phyloP scores from a whole-genome alignment of 345 rosid species.

The Acer negundo region DNA sequence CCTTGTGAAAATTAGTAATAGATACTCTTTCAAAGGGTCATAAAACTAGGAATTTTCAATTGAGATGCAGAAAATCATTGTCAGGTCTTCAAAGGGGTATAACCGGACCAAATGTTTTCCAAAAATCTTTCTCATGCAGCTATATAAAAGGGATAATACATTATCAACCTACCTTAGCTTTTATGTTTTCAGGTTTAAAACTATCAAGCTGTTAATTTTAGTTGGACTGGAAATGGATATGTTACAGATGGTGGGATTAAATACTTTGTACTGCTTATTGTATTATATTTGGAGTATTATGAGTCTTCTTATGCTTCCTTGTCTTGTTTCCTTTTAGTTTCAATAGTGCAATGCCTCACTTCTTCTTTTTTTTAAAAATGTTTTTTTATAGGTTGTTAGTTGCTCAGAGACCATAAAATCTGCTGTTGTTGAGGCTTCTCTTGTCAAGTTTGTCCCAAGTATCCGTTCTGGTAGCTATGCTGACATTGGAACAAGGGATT shows the following conservation, averaged over 20 bases:
- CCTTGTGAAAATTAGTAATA: neutral
- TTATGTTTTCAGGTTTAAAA: neutral
- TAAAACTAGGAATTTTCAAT: neutral
- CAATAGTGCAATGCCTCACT: slow-evolving; percentile 17
- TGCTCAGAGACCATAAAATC: slow-evolving; percentile 35
- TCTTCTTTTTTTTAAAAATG: neutral
- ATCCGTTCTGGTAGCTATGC: slow-evolving; percentile 82
- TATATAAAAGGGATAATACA: too few relatives aligned
- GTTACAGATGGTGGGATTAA: neutral
- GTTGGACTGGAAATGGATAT: neutral
- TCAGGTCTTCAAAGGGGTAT: neutral
- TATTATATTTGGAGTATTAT: neutral
- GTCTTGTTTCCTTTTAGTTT: neutral
- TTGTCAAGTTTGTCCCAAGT: slow-evolving; percentile 45
- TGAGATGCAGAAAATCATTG: neutral
- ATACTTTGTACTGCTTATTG: neutral
- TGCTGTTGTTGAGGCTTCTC: slow-evolving; percentile 36
- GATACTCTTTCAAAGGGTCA: neutral
- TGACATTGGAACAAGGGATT: slow-evolving; percentile 60
- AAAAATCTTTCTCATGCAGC: neutral
- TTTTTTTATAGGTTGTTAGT: slow-evolving; percentile 37
- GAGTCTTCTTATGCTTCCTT: neutral
- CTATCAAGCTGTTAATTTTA: neutral
- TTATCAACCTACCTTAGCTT: neutral
- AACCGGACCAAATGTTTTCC: neutral